Conservation (phyloP, 139 green algal species). For the Coelastrella sp. region DNA sequence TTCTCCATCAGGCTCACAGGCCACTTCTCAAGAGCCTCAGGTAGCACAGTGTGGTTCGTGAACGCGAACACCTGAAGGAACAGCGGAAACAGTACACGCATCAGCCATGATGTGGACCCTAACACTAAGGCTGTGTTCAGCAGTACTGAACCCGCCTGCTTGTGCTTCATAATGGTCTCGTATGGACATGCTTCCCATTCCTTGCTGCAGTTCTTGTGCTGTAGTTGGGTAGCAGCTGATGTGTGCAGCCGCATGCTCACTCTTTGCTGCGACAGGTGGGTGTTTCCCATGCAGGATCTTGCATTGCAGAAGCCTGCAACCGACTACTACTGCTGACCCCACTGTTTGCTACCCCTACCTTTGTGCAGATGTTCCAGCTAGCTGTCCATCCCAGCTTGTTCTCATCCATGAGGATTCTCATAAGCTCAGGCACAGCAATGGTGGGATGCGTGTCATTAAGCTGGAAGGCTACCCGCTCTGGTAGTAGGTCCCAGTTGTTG, state of each 20-base stretch:
- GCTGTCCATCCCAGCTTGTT: slow-evolving; percentile 91
- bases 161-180: too few relatives aligned
- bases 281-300: too few relatives aligned
- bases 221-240: too few relatives aligned
- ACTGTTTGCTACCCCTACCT: slow-evolving; percentile 53
- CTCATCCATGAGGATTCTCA: slow-evolving; percentile 96
- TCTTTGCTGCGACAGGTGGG: too few relatives aligned
- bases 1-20: slow-evolving; percentile 93
- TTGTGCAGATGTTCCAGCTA: slow-evolving; percentile 91
- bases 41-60: slow-evolving; percentile 99
- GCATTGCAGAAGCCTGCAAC: too few relatives aligned
- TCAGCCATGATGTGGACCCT: background rate
- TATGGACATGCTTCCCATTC: too few relatives aligned
- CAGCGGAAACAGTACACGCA: too few relatives aligned
- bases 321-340: too few relatives aligned
- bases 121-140: too few relatives aligned
- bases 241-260: too few relatives aligned
- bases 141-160: too few relatives aligned
- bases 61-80: slow-evolving; percentile 89
- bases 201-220: too few relatives aligned
- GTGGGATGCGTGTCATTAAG: slow-evolving; percentile 99
- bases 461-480: slow-evolving; percentile 86
- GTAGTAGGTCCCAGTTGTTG: slow-evolving; percentile 80
- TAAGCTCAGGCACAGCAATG: slow-evolving; percentile 97
- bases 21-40: slow-evolving; percentile 98